phyloP scores from a whole-genome alignment of 345 rosid genomes.

The Crucihimalaya himalaica region DNA sequence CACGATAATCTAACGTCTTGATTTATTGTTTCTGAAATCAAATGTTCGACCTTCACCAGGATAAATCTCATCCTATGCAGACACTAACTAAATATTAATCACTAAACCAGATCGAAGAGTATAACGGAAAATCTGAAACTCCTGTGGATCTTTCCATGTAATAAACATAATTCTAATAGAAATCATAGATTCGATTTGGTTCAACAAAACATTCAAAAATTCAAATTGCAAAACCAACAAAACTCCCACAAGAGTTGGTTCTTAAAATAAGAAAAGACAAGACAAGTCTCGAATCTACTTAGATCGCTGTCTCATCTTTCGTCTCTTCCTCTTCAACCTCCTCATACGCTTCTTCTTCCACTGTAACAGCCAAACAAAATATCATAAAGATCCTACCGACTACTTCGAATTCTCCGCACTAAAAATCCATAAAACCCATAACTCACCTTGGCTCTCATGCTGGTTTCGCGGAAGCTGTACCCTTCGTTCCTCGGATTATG shows the following conservation, averaged over 20 bases:
- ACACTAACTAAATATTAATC: neutral
- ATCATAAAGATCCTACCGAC: neutral
- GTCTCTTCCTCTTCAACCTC: slow-evolving; percentile 98
- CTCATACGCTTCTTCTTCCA: slow-evolving; percentile 99
- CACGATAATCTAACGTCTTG: neutral
- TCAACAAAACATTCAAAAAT: slow-evolving; percentile 22
- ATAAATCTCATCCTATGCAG: neutral
- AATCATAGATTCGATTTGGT: slow-evolving; percentile 21
- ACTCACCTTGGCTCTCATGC: slow-evolving; percentile 41
- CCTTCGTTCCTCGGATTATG: neutral
- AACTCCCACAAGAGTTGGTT: slow-evolving; percentile 29
- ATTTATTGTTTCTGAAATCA: neutral
- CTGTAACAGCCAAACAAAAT: slow-evolving; percentile 36
- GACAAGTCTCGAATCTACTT: slow-evolving; percentile 53
- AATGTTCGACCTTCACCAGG: neutral
- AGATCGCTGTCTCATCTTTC: slow-evolving; percentile 99
- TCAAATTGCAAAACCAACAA: slow-evolving; percentile 23
- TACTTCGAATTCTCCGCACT: neutral
- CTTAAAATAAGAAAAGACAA: neutral
- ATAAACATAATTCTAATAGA: slow-evolving; percentile 11
- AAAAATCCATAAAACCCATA: neutral
- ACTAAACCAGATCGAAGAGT: neutral
- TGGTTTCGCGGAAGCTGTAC: neutral
- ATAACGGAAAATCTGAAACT: neutral
- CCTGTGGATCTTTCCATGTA: neutral